Conservation (phyloP, 495 filamentous ascomycete species). For the Tetracladium marchalianum region DNA sequence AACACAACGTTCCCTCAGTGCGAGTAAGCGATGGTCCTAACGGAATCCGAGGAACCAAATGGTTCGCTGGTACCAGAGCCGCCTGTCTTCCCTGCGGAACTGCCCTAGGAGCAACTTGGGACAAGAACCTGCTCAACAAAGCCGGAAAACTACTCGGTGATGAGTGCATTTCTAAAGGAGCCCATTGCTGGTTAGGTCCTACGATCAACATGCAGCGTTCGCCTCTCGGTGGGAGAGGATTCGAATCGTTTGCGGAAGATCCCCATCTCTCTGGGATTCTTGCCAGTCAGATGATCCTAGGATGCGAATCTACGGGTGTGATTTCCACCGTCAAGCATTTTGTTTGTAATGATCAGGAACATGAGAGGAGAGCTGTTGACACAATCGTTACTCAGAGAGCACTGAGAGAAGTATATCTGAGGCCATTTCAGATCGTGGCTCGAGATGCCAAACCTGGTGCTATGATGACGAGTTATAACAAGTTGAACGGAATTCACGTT, state of each 20-base stretch:
- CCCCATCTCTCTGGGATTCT: slow-evolving; percentile 58
- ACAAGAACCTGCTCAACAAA: slow-evolving; percentile 47
- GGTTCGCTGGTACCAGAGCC: slow-evolving; percentile 58
- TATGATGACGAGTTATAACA: slow-evolving; percentile 68
- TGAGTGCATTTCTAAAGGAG: slow-evolving; percentile 62
- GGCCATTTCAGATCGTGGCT: slow-evolving; percentile 63
- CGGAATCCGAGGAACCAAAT: slow-evolving; percentile 29
- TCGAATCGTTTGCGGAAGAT: slow-evolving; percentile 68
- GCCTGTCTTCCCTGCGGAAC: slow-evolving; percentile 61
- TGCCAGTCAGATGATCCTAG: slow-evolving; percentile 53
- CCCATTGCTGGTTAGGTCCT: slow-evolving; percentile 61
- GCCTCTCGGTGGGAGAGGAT: slow-evolving; percentile 65
- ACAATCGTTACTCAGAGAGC: slow-evolving; percentile 58
- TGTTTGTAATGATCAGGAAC: slow-evolving; percentile 70
- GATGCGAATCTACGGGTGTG: slow-evolving; percentile 59
- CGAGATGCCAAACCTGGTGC: slow-evolving; percentile 53
- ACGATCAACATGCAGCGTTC: slow-evolving; percentile 69
- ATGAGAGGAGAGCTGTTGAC: slow-evolving; percentile 56
- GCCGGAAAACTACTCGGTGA: slow-evolving; percentile 54
- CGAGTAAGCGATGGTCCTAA: slow-evolving; percentile 39
- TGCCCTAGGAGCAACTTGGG: slow-evolving; percentile 63
- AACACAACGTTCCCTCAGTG: slow-evolving; percentile 49
- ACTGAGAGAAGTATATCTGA: slow-evolving; percentile 63
- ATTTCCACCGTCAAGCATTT: slow-evolving; percentile 70
- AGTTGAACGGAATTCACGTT: slow-evolving; percentile 59